Evolutionary conservation across 2,329 filamentous ascomycete species (phyloP), one percentile per base, ranked within the genome.

Genomic region (Penicillium freii): DNA sequence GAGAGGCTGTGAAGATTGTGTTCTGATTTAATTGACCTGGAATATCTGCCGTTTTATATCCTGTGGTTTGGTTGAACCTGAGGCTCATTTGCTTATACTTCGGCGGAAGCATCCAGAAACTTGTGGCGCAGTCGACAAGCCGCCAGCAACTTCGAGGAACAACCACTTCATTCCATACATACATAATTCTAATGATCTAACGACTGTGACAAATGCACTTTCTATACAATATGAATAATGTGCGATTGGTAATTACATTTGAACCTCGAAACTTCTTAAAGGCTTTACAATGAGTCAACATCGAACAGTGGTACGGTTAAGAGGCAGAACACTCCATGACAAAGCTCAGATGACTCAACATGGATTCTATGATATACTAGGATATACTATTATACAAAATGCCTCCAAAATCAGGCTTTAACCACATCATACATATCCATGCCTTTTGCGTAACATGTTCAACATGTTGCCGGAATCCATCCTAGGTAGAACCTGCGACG

Each of bases 81-180:
- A 15, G 33, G 33, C 33, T 52, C 17, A 17, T 27, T 31, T 31
- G 43, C 38, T 46, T 51, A 59, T 45, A 60, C 51, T 56, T 55
- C 54, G 10, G 36, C 54, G 39, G 64, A 65, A 64, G 19, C 49
- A 23, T 61, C 65, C 40, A 58, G 65, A 67, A 66, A 21, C 52
- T 42, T 17, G 43, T 57, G 44, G 65, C 33, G 34, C 33, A 6
- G 52, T 65, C 62, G 34, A 54, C 54, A 42, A 56, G 39, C 40
- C 55, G 60, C 64, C 56, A 58, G 51, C 46, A 59, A 50, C 39
- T n/a, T 58, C 57, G 17, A 44, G 43, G 25, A 21, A 25, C 58
- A 34, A 51, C 58, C 25, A 56, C 29, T 6, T 4, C n/a, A 27
- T 52, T 52, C 50, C 11, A 52, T 44, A 21, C 23, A 15, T 33